These are phyloP conservation scores for Pseudoscleropodium purum DNA, from an alignment of 225 moss, liverwort and hornwort species.

Conservation along the genomic window DNA sequence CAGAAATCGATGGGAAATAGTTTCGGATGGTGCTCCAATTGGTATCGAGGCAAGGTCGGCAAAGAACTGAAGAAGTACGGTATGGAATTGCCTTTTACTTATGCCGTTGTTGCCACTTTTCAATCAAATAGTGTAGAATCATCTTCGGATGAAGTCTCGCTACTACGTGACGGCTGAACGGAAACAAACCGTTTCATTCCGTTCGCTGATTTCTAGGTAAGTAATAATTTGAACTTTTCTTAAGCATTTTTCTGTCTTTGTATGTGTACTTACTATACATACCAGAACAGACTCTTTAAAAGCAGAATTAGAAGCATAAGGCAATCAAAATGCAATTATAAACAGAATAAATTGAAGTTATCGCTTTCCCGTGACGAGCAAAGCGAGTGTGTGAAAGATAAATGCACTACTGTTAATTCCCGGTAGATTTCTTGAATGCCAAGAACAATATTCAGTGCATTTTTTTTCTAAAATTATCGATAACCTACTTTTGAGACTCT, in stretches of 20 bases:
- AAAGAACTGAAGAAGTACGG: slow-evolving; percentile 52
- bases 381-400: not conserved
- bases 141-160: not conserved
- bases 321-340: not conserved
- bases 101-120: not conserved
- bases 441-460: not conserved
- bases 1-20: slow-evolving; percentile 28
- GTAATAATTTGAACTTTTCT: not conserved
- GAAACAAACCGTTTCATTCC: not conserved
- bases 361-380: not conserved
- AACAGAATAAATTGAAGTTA: not conserved
- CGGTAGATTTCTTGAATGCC: not conserved
- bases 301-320: not conserved
- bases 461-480: not conserved
- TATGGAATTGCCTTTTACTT: not conserved
- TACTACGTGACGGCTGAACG: not conserved
- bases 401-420: not conserved
- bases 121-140: not conserved
- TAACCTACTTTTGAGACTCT: not conserved
- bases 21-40: slow-evolving; percentile 43
- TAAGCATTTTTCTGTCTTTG: not conserved
- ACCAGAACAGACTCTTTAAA: no score
- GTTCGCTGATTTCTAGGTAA: not conserved
- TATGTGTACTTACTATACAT: not conserved
- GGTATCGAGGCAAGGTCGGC: slow-evolving; percentile 40